These are phyloP conservation scores for Panus rudis DNA, from an alignment of 768 basidiomycete species.

Conservation along the genomic window DNA sequence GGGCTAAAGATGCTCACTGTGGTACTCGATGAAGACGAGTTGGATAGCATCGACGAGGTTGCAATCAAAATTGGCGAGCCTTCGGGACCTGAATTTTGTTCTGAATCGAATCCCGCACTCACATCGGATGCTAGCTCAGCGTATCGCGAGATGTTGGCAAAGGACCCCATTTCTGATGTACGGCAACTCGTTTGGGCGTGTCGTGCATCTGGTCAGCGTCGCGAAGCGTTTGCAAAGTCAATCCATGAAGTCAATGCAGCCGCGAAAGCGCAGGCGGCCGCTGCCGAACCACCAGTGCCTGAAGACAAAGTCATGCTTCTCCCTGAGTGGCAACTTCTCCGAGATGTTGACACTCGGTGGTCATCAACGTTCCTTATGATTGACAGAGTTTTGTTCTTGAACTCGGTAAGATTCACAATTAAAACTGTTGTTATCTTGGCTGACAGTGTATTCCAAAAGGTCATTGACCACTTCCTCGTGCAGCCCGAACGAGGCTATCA, in stretches of 20 bases:
- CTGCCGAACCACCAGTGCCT: not conserved
- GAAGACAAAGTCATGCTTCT: no score
- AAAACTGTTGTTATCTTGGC: no score
- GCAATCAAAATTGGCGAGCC: not conserved
- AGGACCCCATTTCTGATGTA: conserved; percentile 12
- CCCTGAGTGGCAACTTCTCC: conserved; percentile 8
- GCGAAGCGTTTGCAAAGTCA: conserved; percentile 8
- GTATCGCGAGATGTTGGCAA: not conserved
- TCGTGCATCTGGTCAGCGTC: conserved; percentile 14
- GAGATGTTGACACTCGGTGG: conserved; percentile 19
- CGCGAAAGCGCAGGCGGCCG: no score
- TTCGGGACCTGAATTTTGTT: conserved; percentile 3
- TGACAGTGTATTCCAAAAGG: not conserved
- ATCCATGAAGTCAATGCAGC: conserved; percentile 6
- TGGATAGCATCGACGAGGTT: no score
- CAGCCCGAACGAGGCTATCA: not conserved
- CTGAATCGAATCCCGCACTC: conserved; percentile 2
- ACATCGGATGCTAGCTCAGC: not conserved
- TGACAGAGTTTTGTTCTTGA: conserved; percentile 4
- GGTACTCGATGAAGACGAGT: no score
- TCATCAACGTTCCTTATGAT: conserved; percentile 19
- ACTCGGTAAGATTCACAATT: not conserved
- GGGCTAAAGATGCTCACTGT: conserved; percentile 2
- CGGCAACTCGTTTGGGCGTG: conserved; percentile 8
- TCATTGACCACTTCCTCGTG: not conserved